phyloP scores from a whole-genome alignment of 768 basidiomycete genomes.

The Panus rudis region DNA sequence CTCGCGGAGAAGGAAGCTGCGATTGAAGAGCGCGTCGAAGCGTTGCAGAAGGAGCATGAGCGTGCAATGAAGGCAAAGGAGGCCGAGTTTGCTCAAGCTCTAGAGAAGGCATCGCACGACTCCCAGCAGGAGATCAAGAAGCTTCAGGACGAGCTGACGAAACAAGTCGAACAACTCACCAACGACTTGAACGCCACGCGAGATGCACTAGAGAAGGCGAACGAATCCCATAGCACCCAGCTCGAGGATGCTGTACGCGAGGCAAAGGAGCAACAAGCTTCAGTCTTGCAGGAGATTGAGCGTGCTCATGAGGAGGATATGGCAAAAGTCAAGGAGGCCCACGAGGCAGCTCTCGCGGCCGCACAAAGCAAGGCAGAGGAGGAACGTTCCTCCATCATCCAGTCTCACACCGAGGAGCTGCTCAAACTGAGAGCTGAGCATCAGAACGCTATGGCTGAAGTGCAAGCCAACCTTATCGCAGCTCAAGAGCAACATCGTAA shows the following conservation, averaged over 20 bases:
- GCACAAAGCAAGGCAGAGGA: slow-evolving; percentile 26
- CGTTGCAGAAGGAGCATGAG: slow-evolving; percentile 53
- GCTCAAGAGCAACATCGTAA: slow-evolving; percentile 24
- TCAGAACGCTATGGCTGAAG: slow-evolving; percentile 27
- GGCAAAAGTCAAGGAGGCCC: slow-evolving; percentile 39
- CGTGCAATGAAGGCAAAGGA: slow-evolving; percentile 46
- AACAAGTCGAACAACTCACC: slow-evolving; percentile 44
- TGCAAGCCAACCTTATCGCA: slow-evolving; percentile 21
- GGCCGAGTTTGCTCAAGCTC: slow-evolving; percentile 47
- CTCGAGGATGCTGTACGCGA: slow-evolving; percentile 39
- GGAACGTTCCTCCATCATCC: slow-evolving; percentile 28
- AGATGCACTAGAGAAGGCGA: slow-evolving; percentile 34
- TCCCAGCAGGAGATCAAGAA: slow-evolving; percentile 46
- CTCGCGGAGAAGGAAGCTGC: slow-evolving; percentile 60
- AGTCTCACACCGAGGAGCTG: slow-evolving; percentile 35
- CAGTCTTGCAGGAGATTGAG: slow-evolving; percentile 47
- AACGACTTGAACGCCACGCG: slow-evolving; percentile 36
- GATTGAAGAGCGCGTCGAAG: slow-evolving; percentile 51
- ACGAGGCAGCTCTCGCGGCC: slow-evolving; percentile 34
- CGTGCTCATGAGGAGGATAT: slow-evolving; percentile 50
- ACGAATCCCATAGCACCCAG: slow-evolving; percentile 35
- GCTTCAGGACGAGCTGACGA: slow-evolving; percentile 47
- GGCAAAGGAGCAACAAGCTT: slow-evolving; percentile 50
- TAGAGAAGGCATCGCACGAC: slow-evolving; percentile 53
- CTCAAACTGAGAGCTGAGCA: slow-evolving; percentile 35